A percentile compares a stretch with the other conserved stretches of the same genome.
Evolutionary conservation across 768 basidiomycete genomes (phyloP).

Genomic region (Clavulina sp.): DNA sequence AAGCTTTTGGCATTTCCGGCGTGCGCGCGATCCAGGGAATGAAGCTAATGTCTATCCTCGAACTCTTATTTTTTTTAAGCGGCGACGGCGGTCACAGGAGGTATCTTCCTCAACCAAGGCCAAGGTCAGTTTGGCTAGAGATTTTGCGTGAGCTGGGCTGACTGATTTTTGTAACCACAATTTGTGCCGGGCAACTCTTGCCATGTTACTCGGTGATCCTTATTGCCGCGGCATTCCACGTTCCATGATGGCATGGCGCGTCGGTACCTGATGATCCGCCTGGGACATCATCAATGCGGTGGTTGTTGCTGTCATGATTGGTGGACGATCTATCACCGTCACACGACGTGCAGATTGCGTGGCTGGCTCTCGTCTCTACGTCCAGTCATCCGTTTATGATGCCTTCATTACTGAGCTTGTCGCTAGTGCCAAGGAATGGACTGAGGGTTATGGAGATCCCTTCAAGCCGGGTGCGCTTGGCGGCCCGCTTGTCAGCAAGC

Average conservation of each 20-base stretch:
- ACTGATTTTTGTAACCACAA: not conserved
- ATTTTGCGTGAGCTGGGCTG: not conserved
- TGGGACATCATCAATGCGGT: constrained; percentile 5
- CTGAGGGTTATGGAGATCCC: constrained; percentile 51
- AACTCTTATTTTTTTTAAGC: not conserved
- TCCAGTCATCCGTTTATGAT: constrained; percentile 77
- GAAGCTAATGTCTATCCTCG: too few relatives aligned
- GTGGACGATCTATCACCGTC: constrained; percentile 32
- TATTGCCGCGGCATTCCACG: too few relatives aligned
- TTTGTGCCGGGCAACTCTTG: too few relatives aligned
- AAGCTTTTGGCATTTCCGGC: too few relatives aligned
- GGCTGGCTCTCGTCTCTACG: constrained; percentile 78
- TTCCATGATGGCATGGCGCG: too few relatives aligned
- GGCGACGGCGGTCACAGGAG: constrained; percentile 7
- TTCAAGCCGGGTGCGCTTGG: constrained; percentile 57
- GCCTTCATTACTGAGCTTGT: constrained; percentile 55
- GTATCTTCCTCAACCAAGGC: constrained; percentile 22
- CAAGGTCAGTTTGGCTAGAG: constrained; percentile 12
- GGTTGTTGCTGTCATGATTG: constrained; percentile 5
- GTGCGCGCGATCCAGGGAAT: too few relatives aligned
- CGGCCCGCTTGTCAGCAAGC: constrained; percentile 78
- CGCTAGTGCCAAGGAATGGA: constrained; percentile 45
- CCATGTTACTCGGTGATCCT: too few relatives aligned
- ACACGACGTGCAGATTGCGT: constrained; percentile 87
- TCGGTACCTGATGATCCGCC: constrained; percentile 24